phyloP scores from a whole-genome alignment of 768 basidiomycete genomes.

The Termitomyces titanicus region DNA sequence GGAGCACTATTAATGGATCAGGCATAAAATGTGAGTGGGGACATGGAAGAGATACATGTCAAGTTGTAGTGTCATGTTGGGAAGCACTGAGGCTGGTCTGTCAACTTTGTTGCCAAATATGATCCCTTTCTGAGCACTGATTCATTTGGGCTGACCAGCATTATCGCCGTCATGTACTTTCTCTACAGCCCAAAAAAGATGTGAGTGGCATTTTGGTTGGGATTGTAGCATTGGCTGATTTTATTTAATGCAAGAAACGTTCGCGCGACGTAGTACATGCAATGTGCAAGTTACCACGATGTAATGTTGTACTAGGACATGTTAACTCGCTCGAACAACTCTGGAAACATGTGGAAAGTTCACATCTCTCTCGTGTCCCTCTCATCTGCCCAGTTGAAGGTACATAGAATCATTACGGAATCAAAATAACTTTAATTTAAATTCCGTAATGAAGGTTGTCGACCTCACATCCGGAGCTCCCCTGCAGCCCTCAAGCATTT shows the following conservation, averaged over 20 bases:
- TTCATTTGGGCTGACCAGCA: constrained; percentile 1
- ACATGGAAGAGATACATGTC: constrained; percentile 12
- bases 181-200: constrained; percentile 11
- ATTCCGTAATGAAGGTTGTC: constrained; percentile 11
- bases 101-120: constrained; percentile 5
- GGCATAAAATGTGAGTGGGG: constrained; percentile 20
- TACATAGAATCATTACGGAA: background rate
- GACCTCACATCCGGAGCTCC: background rate
- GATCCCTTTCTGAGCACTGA: background rate
- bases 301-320: constrained; percentile 8
- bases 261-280: background rate
- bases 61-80: constrained; percentile 15
- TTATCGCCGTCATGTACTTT: constrained; percentile 8
- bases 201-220: background rate
- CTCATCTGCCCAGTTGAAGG: constrained; percentile 18
- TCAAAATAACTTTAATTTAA: background rate
- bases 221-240: background rate
- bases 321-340: constrained; percentile 12
- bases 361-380: constrained; percentile 16
- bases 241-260: background rate
- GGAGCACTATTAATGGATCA: constrained; percentile 7
- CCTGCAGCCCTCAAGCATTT: constrained; percentile 13
- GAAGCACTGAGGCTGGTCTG: constrained; percentile 17
- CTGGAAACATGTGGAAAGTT: constrained; percentile 14
- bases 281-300: constrained; percentile 14